Percentiles rank a stretch among this genome's conserved stretches.
These are phyloP conservation scores for Aspergillus quadrilineatus DNA, from an alignment of 2,329 filamentous ascomycete genomes.

Conservation along the genomic window DNA sequence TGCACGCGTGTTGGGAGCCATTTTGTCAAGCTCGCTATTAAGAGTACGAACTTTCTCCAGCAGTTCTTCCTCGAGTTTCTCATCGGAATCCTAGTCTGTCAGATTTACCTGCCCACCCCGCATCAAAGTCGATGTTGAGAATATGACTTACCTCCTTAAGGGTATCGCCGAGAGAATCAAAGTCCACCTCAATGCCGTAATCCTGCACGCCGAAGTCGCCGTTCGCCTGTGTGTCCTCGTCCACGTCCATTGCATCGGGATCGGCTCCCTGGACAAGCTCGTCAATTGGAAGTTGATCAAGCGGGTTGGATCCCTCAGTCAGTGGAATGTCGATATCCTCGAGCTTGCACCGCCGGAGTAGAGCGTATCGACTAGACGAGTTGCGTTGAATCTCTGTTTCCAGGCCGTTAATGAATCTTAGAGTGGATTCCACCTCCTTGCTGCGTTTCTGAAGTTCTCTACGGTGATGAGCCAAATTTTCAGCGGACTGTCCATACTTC, in stretches of 20 bases:
- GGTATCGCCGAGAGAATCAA: constrained; percentile 76
- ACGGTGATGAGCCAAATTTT: constrained; percentile 75
- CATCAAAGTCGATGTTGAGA: too few relatives aligned
- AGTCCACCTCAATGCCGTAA: constrained; percentile 88
- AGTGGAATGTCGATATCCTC: constrained; percentile 90
- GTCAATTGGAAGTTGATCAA: constrained; percentile 85
- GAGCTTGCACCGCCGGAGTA: constrained; percentile 85
- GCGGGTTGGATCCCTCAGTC: constrained; percentile 62
- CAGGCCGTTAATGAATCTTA: constrained; percentile 73
- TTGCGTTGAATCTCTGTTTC: constrained; percentile 85
- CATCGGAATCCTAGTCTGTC: constrained; percentile 60
- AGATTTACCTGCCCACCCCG: neutral
- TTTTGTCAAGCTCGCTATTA: constrained; percentile 79
- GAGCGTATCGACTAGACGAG: constrained; percentile 76
- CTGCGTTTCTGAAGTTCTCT: constrained; percentile 78
- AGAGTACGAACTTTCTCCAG: constrained; percentile 75
- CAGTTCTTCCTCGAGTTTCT: constrained; percentile 71
- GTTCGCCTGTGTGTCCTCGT: constrained; percentile 61
- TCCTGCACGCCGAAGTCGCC: constrained; percentile 68
- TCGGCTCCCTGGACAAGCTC: constrained; percentile 72
- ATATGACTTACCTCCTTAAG: constrained; percentile 67
- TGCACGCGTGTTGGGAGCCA: constrained; percentile 95
- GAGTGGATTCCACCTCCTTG: constrained; percentile 74
- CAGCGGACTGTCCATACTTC: constrained; percentile 66
- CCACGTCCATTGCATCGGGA: constrained; percentile 88